These are phyloP conservation scores for Capillidium heterosporum DNA, from an alignment of 371 early-diverging fungal genomes.

Conservation along the genomic window DNA sequence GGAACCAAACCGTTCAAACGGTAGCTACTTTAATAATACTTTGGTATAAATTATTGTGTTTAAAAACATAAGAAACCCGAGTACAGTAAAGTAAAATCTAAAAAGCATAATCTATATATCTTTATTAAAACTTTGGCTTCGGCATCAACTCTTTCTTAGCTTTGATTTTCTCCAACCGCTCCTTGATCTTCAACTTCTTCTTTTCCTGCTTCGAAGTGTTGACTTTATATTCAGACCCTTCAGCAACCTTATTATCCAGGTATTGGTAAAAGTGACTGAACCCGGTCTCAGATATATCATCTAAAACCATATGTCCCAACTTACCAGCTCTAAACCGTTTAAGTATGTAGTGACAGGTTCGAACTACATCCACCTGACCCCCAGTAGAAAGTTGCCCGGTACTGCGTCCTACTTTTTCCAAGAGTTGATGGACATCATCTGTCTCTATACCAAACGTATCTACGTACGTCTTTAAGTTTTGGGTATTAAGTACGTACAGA, in stretches of 20 bases:
- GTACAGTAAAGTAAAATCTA: too few relatives aligned
- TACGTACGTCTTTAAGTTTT: conserved; percentile 14
- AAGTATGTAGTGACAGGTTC: conserved; percentile 48
- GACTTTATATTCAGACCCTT: neutral
- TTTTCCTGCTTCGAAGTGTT: neutral
- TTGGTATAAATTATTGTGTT: too few relatives aligned
- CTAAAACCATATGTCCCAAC: conserved; percentile 48
- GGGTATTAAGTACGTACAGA: conserved; percentile 56
- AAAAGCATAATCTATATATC: neutral
- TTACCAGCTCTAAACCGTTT: conserved; percentile 53
- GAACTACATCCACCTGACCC: conserved; percentile 37
- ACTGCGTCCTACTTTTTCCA: conserved; percentile 37
- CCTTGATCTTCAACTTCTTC: neutral
- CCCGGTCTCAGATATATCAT: conserved; percentile 32
- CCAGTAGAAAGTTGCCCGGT: conserved; percentile 64
- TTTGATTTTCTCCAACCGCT: neutral
- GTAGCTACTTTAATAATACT: too few relatives aligned
- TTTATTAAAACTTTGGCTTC: neutral
- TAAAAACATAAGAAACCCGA: too few relatives aligned
- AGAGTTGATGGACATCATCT: conserved; percentile 37
- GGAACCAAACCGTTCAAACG: too few relatives aligned
- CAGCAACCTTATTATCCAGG: neutral
- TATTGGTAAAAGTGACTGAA: conserved; percentile 25
- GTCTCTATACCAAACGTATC: conserved; percentile 26
- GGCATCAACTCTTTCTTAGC: neutral